A percentile compares a stretch with the other conserved stretches of the same genome.
These are phyloP conservation scores for Sporothrix sp. DNA, from an alignment of 2,329 filamentous ascomycete genomes.

Conservation along the genomic window DNA sequence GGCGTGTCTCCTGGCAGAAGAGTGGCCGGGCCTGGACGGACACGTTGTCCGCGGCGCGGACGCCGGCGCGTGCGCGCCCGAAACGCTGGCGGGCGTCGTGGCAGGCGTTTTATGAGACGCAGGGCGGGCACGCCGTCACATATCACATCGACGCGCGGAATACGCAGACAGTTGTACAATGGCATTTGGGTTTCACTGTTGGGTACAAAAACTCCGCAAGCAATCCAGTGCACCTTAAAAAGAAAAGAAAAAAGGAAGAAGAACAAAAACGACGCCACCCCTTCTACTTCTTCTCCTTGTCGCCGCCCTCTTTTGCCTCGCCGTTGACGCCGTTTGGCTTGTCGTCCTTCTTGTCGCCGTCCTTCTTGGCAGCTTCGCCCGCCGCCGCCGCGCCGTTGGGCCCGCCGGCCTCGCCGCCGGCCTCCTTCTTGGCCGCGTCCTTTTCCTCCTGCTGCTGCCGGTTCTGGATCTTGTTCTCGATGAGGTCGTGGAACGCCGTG, in stretches of 20 bases:
- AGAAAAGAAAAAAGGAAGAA: too few species aligned
- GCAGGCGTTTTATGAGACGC: constrained; percentile 28
- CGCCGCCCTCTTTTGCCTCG: constrained; percentile 43
- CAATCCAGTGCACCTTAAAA: neutral
- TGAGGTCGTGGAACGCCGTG: constrained; percentile 96
- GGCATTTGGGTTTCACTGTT: neutral
- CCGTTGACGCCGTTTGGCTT: constrained; percentile 27
- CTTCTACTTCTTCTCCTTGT: constrained; percentile 22
- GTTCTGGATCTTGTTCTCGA: constrained; percentile 99
- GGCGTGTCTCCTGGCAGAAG: constrained; percentile 66
- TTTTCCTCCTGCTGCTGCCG: constrained; percentile 94
- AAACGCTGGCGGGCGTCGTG: constrained; percentile 66
- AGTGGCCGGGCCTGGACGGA: constrained; percentile 47
- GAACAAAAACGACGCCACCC: neutral
- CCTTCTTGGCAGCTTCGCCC: constrained; percentile 40
- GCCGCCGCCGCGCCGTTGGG: constrained; percentile 28
- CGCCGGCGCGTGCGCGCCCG: constrained; percentile 29
- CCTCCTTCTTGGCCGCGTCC: constrained; percentile 68
- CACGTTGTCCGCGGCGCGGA: constrained; percentile 46
- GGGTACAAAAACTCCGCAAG: neutral
- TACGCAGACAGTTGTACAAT: constrained; percentile 9
- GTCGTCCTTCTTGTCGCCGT: constrained; percentile 32
- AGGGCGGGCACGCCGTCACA: too few species aligned
- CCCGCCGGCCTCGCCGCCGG: constrained; percentile 30
- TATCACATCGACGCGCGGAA: neutral